Conservation (phyloP, 805 yeast genomes). For the Lipomyces spencermartinsiae region DNA sequence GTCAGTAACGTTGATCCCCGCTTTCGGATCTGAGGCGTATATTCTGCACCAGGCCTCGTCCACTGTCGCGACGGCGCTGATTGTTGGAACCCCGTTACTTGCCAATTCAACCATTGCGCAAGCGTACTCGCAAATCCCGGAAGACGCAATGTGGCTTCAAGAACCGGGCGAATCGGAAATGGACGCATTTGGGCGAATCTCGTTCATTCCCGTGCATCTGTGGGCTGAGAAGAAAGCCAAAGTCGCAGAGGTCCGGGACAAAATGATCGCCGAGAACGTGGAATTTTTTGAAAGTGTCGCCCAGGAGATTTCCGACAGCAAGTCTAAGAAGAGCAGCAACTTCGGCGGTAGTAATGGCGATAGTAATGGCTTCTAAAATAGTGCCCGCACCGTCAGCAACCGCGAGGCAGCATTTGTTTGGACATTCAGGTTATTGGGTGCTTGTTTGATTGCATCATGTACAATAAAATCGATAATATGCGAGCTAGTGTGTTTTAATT, state of each 20-base stretch:
- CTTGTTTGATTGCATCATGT: background rate
- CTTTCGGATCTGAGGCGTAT: slow-evolving; percentile 28
- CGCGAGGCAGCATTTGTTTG: background rate
- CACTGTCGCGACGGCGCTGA: slow-evolving; percentile 32
- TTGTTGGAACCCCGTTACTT: slow-evolving; percentile 34
- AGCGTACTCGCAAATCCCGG: slow-evolving; percentile 36
- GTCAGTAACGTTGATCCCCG: slow-evolving; percentile 32
- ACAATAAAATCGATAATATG: background rate
- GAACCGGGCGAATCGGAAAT: slow-evolving; percentile 32
- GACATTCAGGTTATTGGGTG: background rate
- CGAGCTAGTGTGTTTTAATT: background rate
- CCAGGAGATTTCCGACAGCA: slow-evolving; percentile 3
- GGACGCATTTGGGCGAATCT: slow-evolving; percentile 41
- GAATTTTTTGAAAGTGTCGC: slow-evolving; percentile 1
- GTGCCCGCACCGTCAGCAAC: background rate
- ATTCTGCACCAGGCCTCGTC: slow-evolving; percentile 35
- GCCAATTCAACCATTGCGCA: slow-evolving; percentile 21
- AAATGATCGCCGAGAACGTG: slow-evolving; percentile 29
- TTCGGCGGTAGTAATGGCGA: too few relatives aligned
- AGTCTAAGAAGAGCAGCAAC: background rate
- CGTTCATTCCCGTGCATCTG: slow-evolving; percentile 34
- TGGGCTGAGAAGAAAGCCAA: slow-evolving; percentile 37
- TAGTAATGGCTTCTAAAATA: background rate
- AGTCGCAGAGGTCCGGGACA: slow-evolving; percentile 27
- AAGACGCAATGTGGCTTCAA: slow-evolving; percentile 33